Base-by-base conservation (phyloP, 805 yeast species). In the Monosporozyma siamensis region DNA sequence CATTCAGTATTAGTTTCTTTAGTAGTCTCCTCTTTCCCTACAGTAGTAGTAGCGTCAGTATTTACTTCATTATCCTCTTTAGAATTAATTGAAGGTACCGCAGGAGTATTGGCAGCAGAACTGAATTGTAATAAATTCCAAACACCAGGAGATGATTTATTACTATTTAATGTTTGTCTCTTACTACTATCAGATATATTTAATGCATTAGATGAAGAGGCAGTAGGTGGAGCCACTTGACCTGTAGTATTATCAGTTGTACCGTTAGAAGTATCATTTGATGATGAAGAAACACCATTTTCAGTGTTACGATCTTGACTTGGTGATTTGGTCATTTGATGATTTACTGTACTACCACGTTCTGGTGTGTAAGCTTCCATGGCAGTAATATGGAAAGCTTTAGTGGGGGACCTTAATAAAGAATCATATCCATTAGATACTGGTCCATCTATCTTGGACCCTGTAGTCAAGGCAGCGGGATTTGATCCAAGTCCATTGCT, bases 71-170 rank as follows among this genome's bases (percentile, higher is more conserved):
- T 36, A 14, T 34, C 34, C 15, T 40, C 25, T 18, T 32, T 32
- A 2, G 29, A 42, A 36, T 39, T 47, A 9, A 32, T 48, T 32
- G 48, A 46, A 30, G 52, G 47, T 3, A 65, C 41, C 14, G 61
- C 63, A 9, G 65, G 66, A 3, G 66, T 61, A 39, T 61, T 61
- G 32, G 54, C 59, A 2, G 55, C 61, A 3, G 79, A 74, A 32
- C 76, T 68, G 43, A 89, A 79, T 54, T 88, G 95, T 55, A 89
- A 86, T 65, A 85, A 80, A 58, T 83, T 85, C 97, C 96, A 86
- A 45, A 89, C 75, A 14, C 95, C 96, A 1, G 97, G 97, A 1
- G 95, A 85, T 24, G 66, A 62, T 41, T 63, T 64, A 24, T 46
- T 50, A 35, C 42, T 51, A 39, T 41, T 48, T 15, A 36, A 26